phyloP scores from a whole-genome alignment of 1,284 basidiomycete genomes.

The Sporisorium graminicola region DNA sequence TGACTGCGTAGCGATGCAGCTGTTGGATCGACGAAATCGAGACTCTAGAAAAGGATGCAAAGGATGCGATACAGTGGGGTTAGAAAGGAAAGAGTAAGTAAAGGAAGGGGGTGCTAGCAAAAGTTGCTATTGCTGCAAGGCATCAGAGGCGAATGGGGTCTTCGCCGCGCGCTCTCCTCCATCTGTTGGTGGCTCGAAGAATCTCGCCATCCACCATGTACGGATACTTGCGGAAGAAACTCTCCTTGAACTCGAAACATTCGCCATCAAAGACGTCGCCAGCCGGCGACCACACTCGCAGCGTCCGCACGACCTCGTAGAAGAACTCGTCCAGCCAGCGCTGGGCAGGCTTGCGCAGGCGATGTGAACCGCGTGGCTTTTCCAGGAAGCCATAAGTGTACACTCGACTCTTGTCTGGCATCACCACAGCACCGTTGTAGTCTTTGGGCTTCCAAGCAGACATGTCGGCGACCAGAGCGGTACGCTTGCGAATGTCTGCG shows the following conservation, averaged over 20 bases:
- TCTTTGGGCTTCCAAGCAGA: slow-evolving; percentile 43
- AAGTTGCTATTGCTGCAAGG: neutral
- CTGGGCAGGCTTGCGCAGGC: slow-evolving; percentile 46
- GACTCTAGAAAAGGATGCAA: slow-evolving; percentile 5
- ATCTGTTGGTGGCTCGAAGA: slow-evolving; percentile 47
- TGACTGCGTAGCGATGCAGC: neutral
- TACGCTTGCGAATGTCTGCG: slow-evolving; percentile 39
- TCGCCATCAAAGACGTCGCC: slow-evolving; percentile 53
- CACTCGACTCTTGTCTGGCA: slow-evolving; percentile 41
- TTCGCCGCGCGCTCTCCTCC: slow-evolving; percentile 49
- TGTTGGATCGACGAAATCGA: neutral
- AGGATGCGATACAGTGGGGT: slow-evolving; percentile 7
- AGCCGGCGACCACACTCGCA: slow-evolving; percentile 47
- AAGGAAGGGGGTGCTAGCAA: neutral
- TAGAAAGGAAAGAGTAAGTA: neutral
- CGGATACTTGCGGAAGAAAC: slow-evolving; percentile 54
- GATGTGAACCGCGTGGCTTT: slow-evolving; percentile 49
- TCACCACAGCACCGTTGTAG: slow-evolving; percentile 21
- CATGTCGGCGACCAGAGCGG: slow-evolving; percentile 45
- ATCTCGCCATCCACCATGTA: slow-evolving; percentile 51
- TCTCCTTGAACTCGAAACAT: slow-evolving; percentile 52
- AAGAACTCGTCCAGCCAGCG: slow-evolving; percentile 49
- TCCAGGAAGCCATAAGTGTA: slow-evolving; percentile 49
- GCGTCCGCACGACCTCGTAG: slow-evolving; percentile 38
- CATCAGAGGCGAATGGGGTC: slow-evolving; percentile 48